Conservation (phyloP, 352 stramenopile species). For the Phytophthora quininea region DNA sequence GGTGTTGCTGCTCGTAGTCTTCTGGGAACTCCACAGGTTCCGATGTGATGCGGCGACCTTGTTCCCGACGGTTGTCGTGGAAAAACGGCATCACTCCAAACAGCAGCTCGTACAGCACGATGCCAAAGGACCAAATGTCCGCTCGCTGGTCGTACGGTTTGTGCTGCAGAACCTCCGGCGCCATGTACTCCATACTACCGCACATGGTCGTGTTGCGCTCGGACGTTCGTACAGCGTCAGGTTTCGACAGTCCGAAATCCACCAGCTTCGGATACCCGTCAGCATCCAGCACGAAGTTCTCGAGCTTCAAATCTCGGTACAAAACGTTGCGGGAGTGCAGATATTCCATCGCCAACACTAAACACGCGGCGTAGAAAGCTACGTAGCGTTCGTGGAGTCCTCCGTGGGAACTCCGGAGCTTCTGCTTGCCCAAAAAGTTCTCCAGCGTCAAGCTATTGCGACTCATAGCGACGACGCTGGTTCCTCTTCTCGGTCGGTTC, state of each 20-base stretch:
- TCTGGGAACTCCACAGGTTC: constrained; percentile 72
- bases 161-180: constrained; percentile 72
- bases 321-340: constrained; percentile 62
- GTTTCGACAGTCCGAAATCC: constrained; percentile 77
- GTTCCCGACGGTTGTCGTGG: constrained; percentile 77
- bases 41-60: constrained; percentile 76
- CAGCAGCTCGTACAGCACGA: constrained; percentile 90
- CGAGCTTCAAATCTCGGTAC: constrained; percentile 89
- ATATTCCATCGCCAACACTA: constrained; percentile 92
- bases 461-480: constrained; percentile 20
- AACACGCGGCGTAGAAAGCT: constrained; percentile 95
- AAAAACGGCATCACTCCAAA: constrained; percentile 89
- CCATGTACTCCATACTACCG: constrained; percentile 85
- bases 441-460: constrained; percentile 44
- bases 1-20: constrained; percentile 64
- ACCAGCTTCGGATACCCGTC: constrained; percentile 88
- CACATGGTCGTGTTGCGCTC: constrained; percentile 61
- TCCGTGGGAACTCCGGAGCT: constrained; percentile 39
- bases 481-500: constrained; percentile 15
- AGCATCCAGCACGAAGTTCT: constrained; percentile 87
- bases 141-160: constrained; percentile 67
- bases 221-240: constrained; percentile 47
- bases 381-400: constrained; percentile 88
- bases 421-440: constrained; percentile 49
- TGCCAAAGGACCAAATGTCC: constrained; percentile 83